Conservation (phyloP, 352 stramenopile species). For the Phytophthora pisi region DNA sequence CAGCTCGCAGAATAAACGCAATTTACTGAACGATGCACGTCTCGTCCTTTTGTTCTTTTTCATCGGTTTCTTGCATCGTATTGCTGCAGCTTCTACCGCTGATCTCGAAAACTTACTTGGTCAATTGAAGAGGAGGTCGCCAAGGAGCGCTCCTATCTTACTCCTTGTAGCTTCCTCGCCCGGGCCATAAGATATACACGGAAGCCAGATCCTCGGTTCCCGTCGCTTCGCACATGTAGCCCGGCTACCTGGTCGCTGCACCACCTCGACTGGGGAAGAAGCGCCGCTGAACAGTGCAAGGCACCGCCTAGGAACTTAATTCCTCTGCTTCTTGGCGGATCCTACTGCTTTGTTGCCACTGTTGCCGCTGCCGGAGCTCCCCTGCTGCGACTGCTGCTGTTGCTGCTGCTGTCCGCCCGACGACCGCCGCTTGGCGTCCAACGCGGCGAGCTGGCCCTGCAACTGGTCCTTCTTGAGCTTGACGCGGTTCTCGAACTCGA, state of each 20-base stretch:
- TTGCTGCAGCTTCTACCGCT: slow-evolving; percentile 27
- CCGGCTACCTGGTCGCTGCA: slow-evolving; percentile 4
- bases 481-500: slow-evolving; percentile 91
- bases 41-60: slow-evolving; percentile 23
- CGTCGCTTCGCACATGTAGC: slow-evolving; percentile 19
- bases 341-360: slow-evolving; percentile 51
- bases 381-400: slow-evolving; percentile 37
- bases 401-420: slow-evolving; percentile 45
- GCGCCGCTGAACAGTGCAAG: slow-evolving; percentile 16
- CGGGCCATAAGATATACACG: slow-evolving; percentile 28
- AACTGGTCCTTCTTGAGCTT: slow-evolving; percentile 91
- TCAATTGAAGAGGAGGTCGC: slow-evolving; percentile 23
- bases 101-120: slow-evolving; percentile 14
- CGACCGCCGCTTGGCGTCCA: slow-evolving; percentile 78
- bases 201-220: slow-evolving; percentile 23
- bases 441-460: slow-evolving; percentile 79
- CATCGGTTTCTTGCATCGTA: slow-evolving; percentile 30
- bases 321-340: slow-evolving; percentile 71
- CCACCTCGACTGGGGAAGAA: slow-evolving; percentile 17
- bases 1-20: slow-evolving; percentile 15
- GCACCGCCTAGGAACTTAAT: slow-evolving; percentile 34
- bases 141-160: slow-evolving; percentile 14
- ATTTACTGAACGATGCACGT: slow-evolving; percentile 32
- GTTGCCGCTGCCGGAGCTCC: slow-evolving; percentile 34
- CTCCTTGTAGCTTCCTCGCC: slow-evolving; percentile 8